Conservation (phyloP, 1,139 yeast species). For the Hyphopichia buzzinii region DNA sequence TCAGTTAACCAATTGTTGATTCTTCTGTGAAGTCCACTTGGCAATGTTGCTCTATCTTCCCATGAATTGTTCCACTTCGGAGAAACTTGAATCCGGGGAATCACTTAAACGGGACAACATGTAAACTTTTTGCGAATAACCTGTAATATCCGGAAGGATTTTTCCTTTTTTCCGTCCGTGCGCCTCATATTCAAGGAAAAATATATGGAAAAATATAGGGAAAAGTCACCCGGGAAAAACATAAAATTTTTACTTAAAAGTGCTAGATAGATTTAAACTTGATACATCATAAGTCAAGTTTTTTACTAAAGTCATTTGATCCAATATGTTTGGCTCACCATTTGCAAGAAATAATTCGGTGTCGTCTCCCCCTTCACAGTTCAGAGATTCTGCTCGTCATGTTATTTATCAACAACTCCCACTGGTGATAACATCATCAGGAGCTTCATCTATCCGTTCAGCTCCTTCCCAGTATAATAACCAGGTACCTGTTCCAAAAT, state of each 20-base stretch:
- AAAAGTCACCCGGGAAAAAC: background rate
- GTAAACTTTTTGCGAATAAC: background rate
- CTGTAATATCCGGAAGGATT: background rate
- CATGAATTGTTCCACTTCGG: background rate
- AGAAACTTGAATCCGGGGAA: background rate
- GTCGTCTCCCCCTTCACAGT: conserved; percentile 40
- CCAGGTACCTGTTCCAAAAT: conserved; percentile 14
- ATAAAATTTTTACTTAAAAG: too few relatives aligned
- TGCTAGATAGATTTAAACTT: too few relatives aligned
- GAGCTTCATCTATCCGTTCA: conserved; percentile 30
- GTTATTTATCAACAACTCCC: conserved; percentile 46
- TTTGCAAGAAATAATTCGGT: conserved; percentile 28
- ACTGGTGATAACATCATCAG: conserved; percentile 20
- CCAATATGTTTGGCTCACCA: conserved; percentile 40
- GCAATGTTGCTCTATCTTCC: background rate
- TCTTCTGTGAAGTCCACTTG: too few relatives aligned
- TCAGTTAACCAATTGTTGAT: too few relatives aligned
- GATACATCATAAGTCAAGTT: background rate
- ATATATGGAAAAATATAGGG: background rate
- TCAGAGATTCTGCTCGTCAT: conserved; percentile 45
- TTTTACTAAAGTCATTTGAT: too few relatives aligned
- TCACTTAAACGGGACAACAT: background rate
- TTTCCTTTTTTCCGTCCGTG: background rate
- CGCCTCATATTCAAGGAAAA: background rate
- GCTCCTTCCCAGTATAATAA: conserved; percentile 29